phyloP scores from a whole-genome alignment of 805 yeast genomes.

The Peterozyma xylosa region DNA sequence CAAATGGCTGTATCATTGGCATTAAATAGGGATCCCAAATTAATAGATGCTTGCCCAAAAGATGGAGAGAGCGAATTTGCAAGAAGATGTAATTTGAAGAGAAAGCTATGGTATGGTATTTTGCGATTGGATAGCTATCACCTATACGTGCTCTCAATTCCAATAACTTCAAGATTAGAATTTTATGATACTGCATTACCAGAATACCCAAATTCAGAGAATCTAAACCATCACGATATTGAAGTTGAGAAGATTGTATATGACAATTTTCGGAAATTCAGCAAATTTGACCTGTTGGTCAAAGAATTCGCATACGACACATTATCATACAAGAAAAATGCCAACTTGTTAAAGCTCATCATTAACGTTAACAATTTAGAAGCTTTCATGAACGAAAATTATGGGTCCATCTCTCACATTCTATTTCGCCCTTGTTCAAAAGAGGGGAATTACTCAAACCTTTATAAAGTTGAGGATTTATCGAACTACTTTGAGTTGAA shows the following conservation, averaged over 20 bases:
- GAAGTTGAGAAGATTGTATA: slow-evolving; percentile 14
- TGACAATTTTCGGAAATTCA: slow-evolving; percentile 13
- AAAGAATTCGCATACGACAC: slow-evolving; percentile 3
- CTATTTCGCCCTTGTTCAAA: not conserved
- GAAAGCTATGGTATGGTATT: slow-evolving; percentile 20
- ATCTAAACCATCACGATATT: slow-evolving; percentile 6
- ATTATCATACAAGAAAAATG: not conserved
- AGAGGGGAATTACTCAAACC: not conserved
- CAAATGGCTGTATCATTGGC: slow-evolving; percentile 38
- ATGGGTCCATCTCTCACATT: not conserved
- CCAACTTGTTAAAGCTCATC: not conserved
- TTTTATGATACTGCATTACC: slow-evolving; percentile 12
- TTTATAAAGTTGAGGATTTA: not conserved
- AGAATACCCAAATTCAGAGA: slow-evolving; percentile 9
- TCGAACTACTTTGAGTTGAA: slow-evolving; percentile 4
- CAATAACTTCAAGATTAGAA: slow-evolving; percentile 12
- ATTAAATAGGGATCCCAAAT: slow-evolving; percentile 30
- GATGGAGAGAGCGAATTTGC: slow-evolving; percentile 4
- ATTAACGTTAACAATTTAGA: not conserved
- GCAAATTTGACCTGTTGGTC: slow-evolving; percentile 11
- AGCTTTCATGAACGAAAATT: not conserved
- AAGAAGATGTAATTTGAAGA: slow-evolving; percentile 16
- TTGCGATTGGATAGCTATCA: slow-evolving; percentile 16
- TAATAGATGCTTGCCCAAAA: slow-evolving; percentile 9
- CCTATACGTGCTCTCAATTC: slow-evolving; percentile 15